Base-by-base conservation (phyloP, 306 rosid genomes). In the Leucaena leucocephala region DNA sequence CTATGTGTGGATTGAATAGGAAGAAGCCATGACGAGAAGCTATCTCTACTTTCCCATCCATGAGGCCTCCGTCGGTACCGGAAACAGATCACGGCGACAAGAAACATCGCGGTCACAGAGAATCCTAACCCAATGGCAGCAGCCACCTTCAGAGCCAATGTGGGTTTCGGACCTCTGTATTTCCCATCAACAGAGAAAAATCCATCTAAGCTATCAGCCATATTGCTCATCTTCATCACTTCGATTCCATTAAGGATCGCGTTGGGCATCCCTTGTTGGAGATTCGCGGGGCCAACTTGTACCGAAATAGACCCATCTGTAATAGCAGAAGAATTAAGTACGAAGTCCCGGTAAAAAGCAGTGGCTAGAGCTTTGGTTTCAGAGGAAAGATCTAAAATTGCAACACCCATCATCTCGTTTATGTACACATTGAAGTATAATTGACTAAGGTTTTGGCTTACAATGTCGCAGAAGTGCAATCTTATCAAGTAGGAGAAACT, bases 221-320 rank as follows among this genome's bases (percentile, higher is more conserved):
- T 15, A 46, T 94, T 91, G 83, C 88, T 91, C 76, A 91, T 82
- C 81, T 94, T 94, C 89, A 94, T 83, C 64, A 94, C 82, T 84
- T 94, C 98, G 68, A 94, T 19, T 57, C 98, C 97, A 48, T 90
- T 94, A 3, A 94, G 82, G 61, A 94, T 86, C 16, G 94, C 98
- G 63, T 90, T 83, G 34, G 38, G 17, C 0, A 5, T 43, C 27
- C 87, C 92, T 7, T 84, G 82, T 7, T 75, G 87, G 7, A 82
- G 49, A 76, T 79, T 59, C 0, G 89, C 62, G 1, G 91, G 90
- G 12, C 92, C 95, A 6, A 89, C 82, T 40, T 94, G 93, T 85
- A 94, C 77, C 81, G 67, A 57, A 19, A 94, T 84, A 17, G 89
- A 81, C 22, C 79, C 78, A n/a, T 88, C 85, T 72, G 86, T 77